These are phyloP conservation scores for Botrytis deweyae DNA, from an alignment of 2,329 filamentous ascomycete species.

Conservation along the genomic window DNA sequence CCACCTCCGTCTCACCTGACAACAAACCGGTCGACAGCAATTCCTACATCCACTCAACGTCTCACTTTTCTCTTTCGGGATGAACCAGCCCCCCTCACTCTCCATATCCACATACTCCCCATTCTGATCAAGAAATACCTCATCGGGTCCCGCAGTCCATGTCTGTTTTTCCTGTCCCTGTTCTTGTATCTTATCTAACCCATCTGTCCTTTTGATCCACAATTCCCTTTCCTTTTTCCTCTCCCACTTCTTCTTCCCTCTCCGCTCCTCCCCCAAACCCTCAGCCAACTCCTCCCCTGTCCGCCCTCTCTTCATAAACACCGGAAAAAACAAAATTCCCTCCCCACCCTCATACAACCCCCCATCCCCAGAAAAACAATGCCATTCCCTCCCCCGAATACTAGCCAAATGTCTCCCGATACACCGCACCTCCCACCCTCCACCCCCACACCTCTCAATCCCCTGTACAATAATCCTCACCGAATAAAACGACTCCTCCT, in stretches of 20 bases:
- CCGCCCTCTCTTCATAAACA: neutral
- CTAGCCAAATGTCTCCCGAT: neutral
- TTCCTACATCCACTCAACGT: neutral
- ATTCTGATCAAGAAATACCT: neutral
- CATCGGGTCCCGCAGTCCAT: neutral
- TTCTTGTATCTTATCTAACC: neutral
- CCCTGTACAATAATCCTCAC: neutral
- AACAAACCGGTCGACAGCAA: neutral
- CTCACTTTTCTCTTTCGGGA: neutral
- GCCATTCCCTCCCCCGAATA: neutral
- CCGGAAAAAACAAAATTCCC: neutral
- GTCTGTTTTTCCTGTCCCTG: neutral
- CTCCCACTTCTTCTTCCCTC: neutral
- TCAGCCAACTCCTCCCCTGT: accelerated
- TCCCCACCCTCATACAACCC: neutral
- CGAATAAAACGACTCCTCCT: neutral
- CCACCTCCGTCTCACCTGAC: neutral
- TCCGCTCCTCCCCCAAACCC: neutral
- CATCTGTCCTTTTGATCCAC: neutral
- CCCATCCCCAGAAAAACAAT: neutral
- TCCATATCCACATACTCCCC: neutral
- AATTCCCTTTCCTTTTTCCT: neutral
- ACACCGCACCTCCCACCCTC: neutral
- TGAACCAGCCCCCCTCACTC: neutral
- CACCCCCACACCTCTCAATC: neutral